These are phyloP conservation scores for Herpotrichia juniperi DNA, from an alignment of 2,329 filamentous ascomycete genomes.

Conservation along the genomic window DNA sequence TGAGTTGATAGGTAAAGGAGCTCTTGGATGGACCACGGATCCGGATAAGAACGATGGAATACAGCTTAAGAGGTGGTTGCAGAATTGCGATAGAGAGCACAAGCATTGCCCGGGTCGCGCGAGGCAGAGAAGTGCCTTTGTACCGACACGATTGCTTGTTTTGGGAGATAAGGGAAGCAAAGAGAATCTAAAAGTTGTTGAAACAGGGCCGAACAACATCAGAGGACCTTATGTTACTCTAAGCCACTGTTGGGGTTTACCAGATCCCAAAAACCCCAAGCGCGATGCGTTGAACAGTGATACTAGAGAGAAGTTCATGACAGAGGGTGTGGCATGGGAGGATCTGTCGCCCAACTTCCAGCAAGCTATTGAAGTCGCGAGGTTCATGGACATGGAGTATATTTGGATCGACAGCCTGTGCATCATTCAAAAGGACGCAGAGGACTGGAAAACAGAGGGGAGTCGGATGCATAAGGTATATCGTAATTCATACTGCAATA, in stretches of 20 bases:
- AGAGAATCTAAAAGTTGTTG: conserved; percentile 17
- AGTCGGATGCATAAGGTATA: conserved; percentile 24
- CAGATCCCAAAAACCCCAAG: conserved; percentile 4
- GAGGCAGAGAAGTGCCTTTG: neutral
- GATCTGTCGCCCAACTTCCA: conserved; percentile 21
- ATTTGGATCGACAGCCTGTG: conserved; percentile 17
- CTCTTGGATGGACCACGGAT: conserved; percentile 16
- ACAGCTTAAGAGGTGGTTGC: conserved; percentile 21
- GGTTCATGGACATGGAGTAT: conserved; percentile 9
- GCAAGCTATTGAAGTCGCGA: conserved; percentile 15
- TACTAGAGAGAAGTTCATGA: conserved; percentile 15
- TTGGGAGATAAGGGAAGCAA: conserved; percentile 13
- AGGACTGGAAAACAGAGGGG: conserved; percentile 15
- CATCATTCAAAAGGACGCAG: conserved; percentile 5
- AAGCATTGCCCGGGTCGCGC: conserved; percentile 14
- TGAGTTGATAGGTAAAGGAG: conserved; percentile 9
- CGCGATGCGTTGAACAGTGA: conserved; percentile 3
- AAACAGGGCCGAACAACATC: conserved; percentile 17
- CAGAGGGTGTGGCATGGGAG: conserved; percentile 20
- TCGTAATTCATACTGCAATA: conserved; percentile 21
- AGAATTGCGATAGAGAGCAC: conserved; percentile 23
- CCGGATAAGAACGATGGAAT: neutral
- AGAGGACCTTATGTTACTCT: conserved; percentile 27
- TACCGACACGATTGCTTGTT: conserved; percentile 28
- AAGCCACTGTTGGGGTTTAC: conserved; percentile 31